Evolutionary conservation across 495 filamentous ascomycete species (phyloP).

Genomic region (Penicillium canariense): DNA sequence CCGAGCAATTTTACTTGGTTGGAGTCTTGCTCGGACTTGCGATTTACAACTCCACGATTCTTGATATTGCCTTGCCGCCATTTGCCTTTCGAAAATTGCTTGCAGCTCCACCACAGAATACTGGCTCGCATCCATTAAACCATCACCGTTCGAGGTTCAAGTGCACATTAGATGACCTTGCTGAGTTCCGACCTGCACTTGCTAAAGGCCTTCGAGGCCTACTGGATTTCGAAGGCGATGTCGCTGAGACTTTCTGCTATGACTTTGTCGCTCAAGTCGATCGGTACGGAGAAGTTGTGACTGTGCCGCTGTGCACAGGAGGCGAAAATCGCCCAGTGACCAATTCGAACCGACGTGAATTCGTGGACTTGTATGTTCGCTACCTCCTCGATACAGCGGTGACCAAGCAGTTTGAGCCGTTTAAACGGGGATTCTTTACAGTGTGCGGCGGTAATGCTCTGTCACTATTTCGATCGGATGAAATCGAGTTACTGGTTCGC

Average conservation of each 20-base stretch:
- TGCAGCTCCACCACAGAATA: slow-evolving; percentile 61
- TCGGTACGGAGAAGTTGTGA: slow-evolving; percentile 66
- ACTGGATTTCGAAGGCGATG: slow-evolving; percentile 82
- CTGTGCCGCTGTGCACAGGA: slow-evolving; percentile 68
- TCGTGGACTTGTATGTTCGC: slow-evolving; percentile 82
- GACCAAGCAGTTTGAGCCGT: slow-evolving; percentile 84
- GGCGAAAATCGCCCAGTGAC: slow-evolving; percentile 79
- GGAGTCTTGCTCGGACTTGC: slow-evolving; percentile 86
- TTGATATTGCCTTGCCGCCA: slow-evolving; percentile 88
- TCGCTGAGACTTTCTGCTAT: slow-evolving; percentile 76
- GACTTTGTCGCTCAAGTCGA: slow-evolving; percentile 80
- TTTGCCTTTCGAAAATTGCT: slow-evolving; percentile 90
- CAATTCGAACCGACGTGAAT: slow-evolving; percentile 79
- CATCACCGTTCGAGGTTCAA: slow-evolving; percentile 57
- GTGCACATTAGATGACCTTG: slow-evolving; percentile 79
- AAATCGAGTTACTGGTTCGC: slow-evolving; percentile 86
- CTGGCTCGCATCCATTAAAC: slow-evolving; percentile 50
- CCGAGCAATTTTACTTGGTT: slow-evolving; percentile 90
- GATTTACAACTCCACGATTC: slow-evolving; percentile 95
- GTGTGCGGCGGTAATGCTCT: slow-evolving; percentile 90
- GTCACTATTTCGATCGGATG: slow-evolving; percentile 87
- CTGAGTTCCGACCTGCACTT: slow-evolving; percentile 76
- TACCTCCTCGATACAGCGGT: slow-evolving; percentile 80
- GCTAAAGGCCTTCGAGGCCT: slow-evolving; percentile 74
- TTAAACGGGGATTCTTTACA: slow-evolving; percentile 92